Conservation (phyloP, 116 monocot genomes). For the Phalaenopsis hybrid region DNA sequence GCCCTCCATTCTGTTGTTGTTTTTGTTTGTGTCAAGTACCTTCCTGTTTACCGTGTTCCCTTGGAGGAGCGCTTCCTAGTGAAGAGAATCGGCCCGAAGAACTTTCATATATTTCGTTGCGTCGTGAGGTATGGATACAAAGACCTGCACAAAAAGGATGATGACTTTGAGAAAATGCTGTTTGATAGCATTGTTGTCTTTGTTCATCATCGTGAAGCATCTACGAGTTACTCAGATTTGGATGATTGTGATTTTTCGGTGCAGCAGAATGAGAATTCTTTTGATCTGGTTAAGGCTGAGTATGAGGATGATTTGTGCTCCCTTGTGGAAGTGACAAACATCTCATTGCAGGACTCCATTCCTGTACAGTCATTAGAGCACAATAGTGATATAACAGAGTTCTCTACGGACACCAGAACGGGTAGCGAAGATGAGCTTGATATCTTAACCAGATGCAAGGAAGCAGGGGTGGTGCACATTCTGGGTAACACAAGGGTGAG, state of each 20-base stretch:
- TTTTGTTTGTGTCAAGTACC: conserved; percentile 87
- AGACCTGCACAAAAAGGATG: conserved; percentile 76
- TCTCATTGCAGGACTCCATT: conserved; percentile 32
- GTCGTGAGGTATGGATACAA: conserved; percentile 88
- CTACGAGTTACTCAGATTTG: conserved; percentile 74
- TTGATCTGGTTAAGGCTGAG: not conserved
- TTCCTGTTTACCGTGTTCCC: conserved; percentile 78
- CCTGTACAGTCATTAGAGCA: not conserved
- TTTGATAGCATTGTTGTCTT: conserved; percentile 45
- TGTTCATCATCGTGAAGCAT: conserved; percentile 59
- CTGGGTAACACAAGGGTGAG: conserved; percentile 76
- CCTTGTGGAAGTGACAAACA: not conserved
- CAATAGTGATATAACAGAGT: not conserved
- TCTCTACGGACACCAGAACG: not conserved
- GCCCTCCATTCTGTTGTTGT: conserved; percentile 86
- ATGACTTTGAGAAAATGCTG: conserved; percentile 84
- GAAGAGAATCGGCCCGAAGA: conserved; percentile 78
- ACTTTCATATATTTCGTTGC: conserved; percentile 78
- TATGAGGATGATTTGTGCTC: not conserved
- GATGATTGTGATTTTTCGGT: conserved; percentile 21
- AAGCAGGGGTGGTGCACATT: conserved; percentile 88
- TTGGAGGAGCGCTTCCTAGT: conserved; percentile 74
- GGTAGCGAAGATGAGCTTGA: conserved; percentile 29
- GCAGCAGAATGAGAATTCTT: conserved; percentile 11
- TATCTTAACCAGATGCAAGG: conserved; percentile 45